Base-by-base conservation (phyloP, 2,329 filamentous ascomycete species). In the Pyrenophora tritici-repentis region DNA sequence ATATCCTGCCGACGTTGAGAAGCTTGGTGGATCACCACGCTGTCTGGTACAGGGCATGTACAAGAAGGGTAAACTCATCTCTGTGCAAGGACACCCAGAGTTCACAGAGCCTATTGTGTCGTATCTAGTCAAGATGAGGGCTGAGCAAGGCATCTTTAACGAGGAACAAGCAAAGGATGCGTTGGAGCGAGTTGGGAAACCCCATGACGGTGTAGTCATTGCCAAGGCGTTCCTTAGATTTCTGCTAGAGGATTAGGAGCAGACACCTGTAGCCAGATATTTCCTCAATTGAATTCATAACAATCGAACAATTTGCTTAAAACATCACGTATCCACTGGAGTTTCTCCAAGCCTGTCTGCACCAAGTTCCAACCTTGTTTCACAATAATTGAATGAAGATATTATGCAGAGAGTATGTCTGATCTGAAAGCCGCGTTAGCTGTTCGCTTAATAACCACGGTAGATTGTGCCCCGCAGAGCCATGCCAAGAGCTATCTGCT, bases 71-170 rank as follows among this genome's bases (percentile, higher is more conserved):
- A 81, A 81, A 31, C 78, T 89, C 53, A 86, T 95, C 54, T 86
- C 89, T 0, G 83, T 96, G 1, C 91, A 96, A 76, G 91, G 90
- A 5, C 91, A 96, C 72, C 91, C 91, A 0, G 91, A 96, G 72
- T 94, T 93, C 70, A 88, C 81, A 3, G 79, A 81, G 52, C 81
- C 85, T 13, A 91, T 95, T 58, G 83, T 91, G 62, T 78, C 76
- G 14, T 86, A 90, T 70, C 74, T 95, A 32, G 73, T 93, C 47
- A 79, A 82, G 53, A 75, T 81, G 53, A 81, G 91, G 49, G 83
- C 88, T 66, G 77, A 79, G 22, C 77, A 77, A 40, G 90, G 89
- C 1, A 79, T 94, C 17, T 88, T 96, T 58, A 75, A 80, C 47
- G 85, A 92, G 49, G 84, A 84, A 14, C 73, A 87, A 53, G 93